Evolutionary conservation across 2,329 filamentous ascomycete species (phyloP), one percentile per base, ranked within the genome.

Genomic region (Tolypocladium capitatum): DNA sequence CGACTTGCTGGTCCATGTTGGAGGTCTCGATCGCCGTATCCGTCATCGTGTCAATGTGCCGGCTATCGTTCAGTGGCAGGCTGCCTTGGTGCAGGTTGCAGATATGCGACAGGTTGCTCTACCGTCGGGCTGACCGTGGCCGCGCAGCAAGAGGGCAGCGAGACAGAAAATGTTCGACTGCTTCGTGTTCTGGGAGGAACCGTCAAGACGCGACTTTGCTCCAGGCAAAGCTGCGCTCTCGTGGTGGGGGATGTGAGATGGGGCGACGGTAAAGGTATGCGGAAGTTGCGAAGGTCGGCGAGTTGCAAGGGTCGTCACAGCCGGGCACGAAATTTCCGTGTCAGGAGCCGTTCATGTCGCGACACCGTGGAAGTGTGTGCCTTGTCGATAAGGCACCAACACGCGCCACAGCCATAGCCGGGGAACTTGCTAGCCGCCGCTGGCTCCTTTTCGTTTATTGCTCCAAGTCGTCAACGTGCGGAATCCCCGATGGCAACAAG

Each of bases 1-100:
- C 80, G 64, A 83, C 80, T 63, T 80, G 80, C 59, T 77, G 60
- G 57, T 70, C 67, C 62, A 69, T 60, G 48, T 62, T 64, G 49
- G 61, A 51, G 42, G 58, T 52, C 43, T 66, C 63, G 40, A 61
- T 57, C 40, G 60, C 59, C 45, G 56, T 49, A 43, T 63, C 56
- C 51, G 67, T 64, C 67, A 70, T 70, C 50, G 50, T 63, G 57
- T 40, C 21, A 32, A 48, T 42, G 16, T 18, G 16, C 16, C 6
- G 38, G 24, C 9, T 42, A 24, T 18, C 10, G 38, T 30, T 18
- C 24, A 30, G 24, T 18, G 38, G 24, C 30, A 21, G 10, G 41
- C 35, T 13, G 38, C 24, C 30, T 43, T n/a, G 35, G 30, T 45
- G 36, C 20, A 20, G 36, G 32, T 41, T 50, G 49, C 48, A 36